A percentile compares a stretch with the other conserved stretches of the same genome.
Evolutionary conservation across 192 early-diverging fungal species (phyloP).

Genomic region (Dissophora ornata): DNA sequence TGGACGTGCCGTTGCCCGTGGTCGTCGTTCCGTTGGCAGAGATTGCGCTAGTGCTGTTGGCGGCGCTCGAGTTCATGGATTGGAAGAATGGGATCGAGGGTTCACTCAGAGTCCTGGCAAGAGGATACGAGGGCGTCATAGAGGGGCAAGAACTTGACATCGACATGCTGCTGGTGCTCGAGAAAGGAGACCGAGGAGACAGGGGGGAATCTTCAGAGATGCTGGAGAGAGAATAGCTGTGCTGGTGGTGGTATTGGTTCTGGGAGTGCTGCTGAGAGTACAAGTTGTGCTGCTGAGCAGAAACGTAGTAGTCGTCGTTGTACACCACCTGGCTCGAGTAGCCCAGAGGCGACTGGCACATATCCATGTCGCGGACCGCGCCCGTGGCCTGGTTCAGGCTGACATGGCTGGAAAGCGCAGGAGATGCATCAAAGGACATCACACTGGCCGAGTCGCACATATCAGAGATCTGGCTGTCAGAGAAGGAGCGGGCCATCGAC

Average conservation of each 20-base stretch:
- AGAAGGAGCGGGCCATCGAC: slow-evolving; percentile 37
- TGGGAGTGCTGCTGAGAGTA: slow-evolving; percentile 47
- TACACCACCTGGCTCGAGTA: slow-evolving; percentile 44
- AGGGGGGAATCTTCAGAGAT: slow-evolving; percentile 36
- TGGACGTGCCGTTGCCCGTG: slow-evolving; percentile 13
- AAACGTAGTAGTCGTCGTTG: slow-evolving; percentile 45
- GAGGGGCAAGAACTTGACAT: slow-evolving; percentile 25
- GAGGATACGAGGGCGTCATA: slow-evolving; percentile 25
- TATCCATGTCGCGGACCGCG: slow-evolving; percentile 3
- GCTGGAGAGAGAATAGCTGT: slow-evolving; percentile 34
- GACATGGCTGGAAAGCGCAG: slow-evolving; percentile 18
- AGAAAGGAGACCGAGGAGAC: slow-evolving; percentile 45
- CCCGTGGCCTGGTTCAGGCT: slow-evolving; percentile 45
- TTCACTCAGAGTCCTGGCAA: slow-evolving; percentile 44
- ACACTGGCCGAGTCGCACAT: slow-evolving; percentile 29
- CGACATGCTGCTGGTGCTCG: slow-evolving; percentile 20
- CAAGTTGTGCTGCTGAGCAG: slow-evolving; percentile 48
- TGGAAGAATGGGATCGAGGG: slow-evolving; percentile 31
- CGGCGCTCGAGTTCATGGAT: background rate
- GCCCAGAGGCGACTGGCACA: slow-evolving; percentile 30
- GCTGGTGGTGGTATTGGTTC: slow-evolving; percentile 26
- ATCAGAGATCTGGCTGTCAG: slow-evolving; percentile 36
- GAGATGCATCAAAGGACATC: slow-evolving; percentile 17
- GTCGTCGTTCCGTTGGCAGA: background rate
- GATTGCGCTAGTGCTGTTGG: background rate